A percentile compares a stretch with the other conserved stretches of the same genome.
Conservation (phyloP, 2,329 filamentous ascomycete genomes). For the Claviceps monticola region DNA sequence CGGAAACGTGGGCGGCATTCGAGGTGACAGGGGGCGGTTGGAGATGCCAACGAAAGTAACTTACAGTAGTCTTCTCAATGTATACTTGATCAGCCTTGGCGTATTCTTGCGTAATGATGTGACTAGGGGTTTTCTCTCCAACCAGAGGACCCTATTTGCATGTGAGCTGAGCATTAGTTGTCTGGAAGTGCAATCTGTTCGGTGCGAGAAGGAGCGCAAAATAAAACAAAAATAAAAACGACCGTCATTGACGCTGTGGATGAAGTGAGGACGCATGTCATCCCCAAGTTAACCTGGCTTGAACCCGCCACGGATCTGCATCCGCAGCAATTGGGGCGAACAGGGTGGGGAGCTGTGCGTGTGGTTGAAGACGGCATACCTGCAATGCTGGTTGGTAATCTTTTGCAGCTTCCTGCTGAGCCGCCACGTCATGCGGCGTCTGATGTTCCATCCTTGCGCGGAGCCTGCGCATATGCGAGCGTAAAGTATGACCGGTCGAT, state of each 20-base stretch:
- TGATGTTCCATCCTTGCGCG: conserved; percentile 20
- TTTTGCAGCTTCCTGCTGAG: conserved; percentile 46
- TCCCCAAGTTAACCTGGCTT: not conserved
- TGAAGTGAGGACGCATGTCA: not conserved
- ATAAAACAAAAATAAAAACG: not conserved
- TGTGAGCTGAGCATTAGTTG: not conserved
- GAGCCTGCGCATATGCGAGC: conserved; percentile 7
- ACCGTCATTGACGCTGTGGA: not conserved
- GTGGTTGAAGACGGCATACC: conserved; percentile 23
- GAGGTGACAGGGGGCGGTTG: not conserved
- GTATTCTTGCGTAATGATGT: conserved; percentile 71
- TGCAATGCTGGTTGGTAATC: conserved; percentile 44
- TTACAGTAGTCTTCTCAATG: conserved; percentile 74
- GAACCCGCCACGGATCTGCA: not conserved
- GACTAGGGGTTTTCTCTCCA: conserved; percentile 62
- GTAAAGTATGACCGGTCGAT: conserved; percentile 6
- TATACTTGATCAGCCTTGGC: conserved; percentile 76
- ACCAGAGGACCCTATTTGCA: conserved; percentile 62
- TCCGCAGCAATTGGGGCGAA: not conserved
- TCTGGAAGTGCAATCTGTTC: not conserved
- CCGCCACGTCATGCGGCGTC: conserved; percentile 31
- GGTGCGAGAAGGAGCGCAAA: not conserved
- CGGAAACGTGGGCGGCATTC: too few relatives aligned
- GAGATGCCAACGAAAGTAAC: conserved; percentile 16
- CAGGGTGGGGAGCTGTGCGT: not conserved